A percentile compares a stretch with the other conserved stretches of the same genome.
These are phyloP conservation scores for Phoma sp. DNA, from an alignment of 2,329 filamentous ascomycete genomes.

Conservation along the genomic window DNA sequence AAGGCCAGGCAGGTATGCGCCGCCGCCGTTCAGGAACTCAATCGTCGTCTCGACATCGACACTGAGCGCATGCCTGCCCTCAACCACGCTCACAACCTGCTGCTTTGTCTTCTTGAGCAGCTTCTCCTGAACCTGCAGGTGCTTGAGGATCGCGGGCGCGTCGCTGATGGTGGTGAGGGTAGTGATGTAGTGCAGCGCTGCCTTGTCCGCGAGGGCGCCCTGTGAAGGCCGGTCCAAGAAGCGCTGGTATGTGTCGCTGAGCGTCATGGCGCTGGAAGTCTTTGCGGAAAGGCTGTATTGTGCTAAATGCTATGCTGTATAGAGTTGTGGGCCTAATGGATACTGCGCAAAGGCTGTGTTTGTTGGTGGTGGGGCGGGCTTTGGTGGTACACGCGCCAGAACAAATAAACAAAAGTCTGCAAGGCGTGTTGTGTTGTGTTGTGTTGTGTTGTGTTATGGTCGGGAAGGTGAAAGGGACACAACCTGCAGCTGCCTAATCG, in stretches of 20 bases:
- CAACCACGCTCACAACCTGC: slow-evolving; percentile 74
- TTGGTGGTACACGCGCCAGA: slow-evolving; percentile 11
- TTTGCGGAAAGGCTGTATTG: neutral
- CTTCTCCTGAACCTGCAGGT: slow-evolving; percentile 73
- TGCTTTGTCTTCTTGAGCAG: slow-evolving; percentile 84
- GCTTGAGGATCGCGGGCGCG: slow-evolving; percentile 78
- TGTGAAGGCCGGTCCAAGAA: slow-evolving; percentile 54
- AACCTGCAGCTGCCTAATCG: slow-evolving; percentile 9
- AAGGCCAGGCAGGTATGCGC: slow-evolving; percentile 83
- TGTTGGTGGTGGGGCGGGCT: slow-evolving; percentile 9
- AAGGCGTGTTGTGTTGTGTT: slow-evolving; percentile 18
- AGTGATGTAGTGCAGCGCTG: slow-evolving; percentile 78
- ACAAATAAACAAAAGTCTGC: slow-evolving; percentile 15
- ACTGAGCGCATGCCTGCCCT: slow-evolving; percentile 71
- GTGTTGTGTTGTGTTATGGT: slow-evolving; percentile 13
- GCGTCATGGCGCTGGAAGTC: slow-evolving; percentile 28
- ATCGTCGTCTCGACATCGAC: slow-evolving; percentile 82
- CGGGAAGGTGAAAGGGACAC: slow-evolving; percentile 9
- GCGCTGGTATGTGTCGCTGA: slow-evolving; percentile 51
- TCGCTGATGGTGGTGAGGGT: slow-evolving; percentile 78
- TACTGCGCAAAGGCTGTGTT: neutral
- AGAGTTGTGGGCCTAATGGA: slow-evolving; percentile 10
- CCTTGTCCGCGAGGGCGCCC: slow-evolving; percentile 52
- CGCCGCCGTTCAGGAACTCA: slow-evolving; percentile 81
- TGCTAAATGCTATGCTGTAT: slow-evolving; percentile 12